These are phyloP conservation scores for Lathyrus tuberosus DNA, from an alignment of 306 rosid genomes.

Conservation along the genomic window DNA sequence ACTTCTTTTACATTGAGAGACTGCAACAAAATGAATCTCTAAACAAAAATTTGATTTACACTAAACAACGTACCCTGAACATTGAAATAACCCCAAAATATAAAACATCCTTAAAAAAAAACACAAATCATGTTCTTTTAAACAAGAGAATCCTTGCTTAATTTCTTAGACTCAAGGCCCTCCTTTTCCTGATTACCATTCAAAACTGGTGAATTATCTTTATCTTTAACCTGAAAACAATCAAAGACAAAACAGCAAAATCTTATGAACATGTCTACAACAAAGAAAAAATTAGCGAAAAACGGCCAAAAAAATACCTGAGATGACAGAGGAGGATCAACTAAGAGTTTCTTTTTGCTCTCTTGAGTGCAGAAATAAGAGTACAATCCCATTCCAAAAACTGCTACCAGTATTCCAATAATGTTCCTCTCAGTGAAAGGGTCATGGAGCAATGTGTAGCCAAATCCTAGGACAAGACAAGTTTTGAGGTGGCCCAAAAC, in stretches of 20 bases:
- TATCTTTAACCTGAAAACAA: slow-evolving; percentile 64
- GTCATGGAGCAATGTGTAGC: slow-evolving; percentile 93
- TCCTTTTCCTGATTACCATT: slow-evolving; percentile 70
- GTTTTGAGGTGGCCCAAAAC: slow-evolving; percentile 97
- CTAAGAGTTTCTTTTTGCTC: slow-evolving; percentile 70
- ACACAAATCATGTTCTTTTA: slow-evolving; percentile 40
- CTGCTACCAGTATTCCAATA: slow-evolving; percentile 74
- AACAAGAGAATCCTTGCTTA: slow-evolving; percentile 77
- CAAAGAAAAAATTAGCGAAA: neutral
- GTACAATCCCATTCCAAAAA: slow-evolving; percentile 90
- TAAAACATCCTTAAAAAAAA: slow-evolving; percentile 29
- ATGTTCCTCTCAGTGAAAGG: slow-evolving; percentile 93
- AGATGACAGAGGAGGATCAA: slow-evolving; percentile 61
- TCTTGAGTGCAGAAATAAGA: slow-evolving; percentile 90
- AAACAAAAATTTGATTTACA: slow-evolving; percentile 57
- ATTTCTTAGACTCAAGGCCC: slow-evolving; percentile 70
- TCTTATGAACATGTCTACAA: neutral
- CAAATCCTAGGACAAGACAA: slow-evolving; percentile 91
- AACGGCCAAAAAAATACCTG: slow-evolving; percentile 54
- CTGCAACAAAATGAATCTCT: slow-evolving; percentile 17
- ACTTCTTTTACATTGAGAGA: neutral
- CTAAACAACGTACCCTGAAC: slow-evolving; percentile 39
- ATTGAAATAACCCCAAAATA: slow-evolving; percentile 40
- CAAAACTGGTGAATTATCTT: slow-evolving; percentile 65
- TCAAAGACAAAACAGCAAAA: slow-evolving; percentile 10